These are phyloP conservation scores for Alternaria tenuissima DNA, from an alignment of 2,329 filamentous ascomycete species.

Conservation along the genomic window DNA sequence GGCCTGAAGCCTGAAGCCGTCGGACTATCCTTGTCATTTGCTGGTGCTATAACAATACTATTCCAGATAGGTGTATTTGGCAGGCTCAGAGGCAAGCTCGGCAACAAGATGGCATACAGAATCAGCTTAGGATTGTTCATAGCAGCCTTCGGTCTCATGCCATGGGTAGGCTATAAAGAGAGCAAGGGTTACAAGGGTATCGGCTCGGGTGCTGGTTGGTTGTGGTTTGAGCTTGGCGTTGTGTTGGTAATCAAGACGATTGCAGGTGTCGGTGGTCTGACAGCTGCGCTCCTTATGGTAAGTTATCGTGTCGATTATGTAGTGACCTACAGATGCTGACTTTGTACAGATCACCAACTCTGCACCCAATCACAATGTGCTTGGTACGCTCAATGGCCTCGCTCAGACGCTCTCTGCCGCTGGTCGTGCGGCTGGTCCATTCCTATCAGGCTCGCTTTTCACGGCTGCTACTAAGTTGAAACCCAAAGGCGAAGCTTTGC, in stretches of 20 bases:
- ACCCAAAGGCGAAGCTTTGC: conserved; percentile 83
- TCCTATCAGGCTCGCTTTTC: conserved; percentile 87
- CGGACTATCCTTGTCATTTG: conserved; percentile 83
- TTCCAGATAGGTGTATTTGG: conserved; percentile 91
- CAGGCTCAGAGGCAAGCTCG: conserved; percentile 76
- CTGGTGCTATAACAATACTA: conserved; percentile 82
- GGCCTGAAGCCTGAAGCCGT: conserved; percentile 79
- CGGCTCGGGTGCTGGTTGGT: conserved; percentile 69
- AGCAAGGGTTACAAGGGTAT: conserved; percentile 60
- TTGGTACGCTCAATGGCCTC: conserved; percentile 91
- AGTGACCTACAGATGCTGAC: background rate
- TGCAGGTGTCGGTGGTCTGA: conserved; percentile 86
- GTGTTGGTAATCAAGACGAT: conserved; percentile 90
- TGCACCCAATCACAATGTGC: conserved; percentile 81
- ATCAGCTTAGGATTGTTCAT: conserved; percentile 81
- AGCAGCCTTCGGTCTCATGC: conserved; percentile 84
- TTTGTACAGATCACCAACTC: conserved; percentile 83
- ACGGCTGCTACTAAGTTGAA: conserved; percentile 75
- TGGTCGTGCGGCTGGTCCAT: conserved; percentile 86
- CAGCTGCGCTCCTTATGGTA: conserved; percentile 86
- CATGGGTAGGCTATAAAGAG: conserved; percentile 83
- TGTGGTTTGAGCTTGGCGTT: conserved; percentile 82
- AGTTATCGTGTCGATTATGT: conserved; percentile 44
- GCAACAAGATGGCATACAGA: conserved; percentile 86
- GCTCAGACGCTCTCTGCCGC: conserved; percentile 93